A percentile compares a stretch with the other conserved stretches of the same genome.
These are phyloP conservation scores for Candida taoyuanica DNA, from an alignment of 805 yeast genomes.

Conservation along the genomic window DNA sequence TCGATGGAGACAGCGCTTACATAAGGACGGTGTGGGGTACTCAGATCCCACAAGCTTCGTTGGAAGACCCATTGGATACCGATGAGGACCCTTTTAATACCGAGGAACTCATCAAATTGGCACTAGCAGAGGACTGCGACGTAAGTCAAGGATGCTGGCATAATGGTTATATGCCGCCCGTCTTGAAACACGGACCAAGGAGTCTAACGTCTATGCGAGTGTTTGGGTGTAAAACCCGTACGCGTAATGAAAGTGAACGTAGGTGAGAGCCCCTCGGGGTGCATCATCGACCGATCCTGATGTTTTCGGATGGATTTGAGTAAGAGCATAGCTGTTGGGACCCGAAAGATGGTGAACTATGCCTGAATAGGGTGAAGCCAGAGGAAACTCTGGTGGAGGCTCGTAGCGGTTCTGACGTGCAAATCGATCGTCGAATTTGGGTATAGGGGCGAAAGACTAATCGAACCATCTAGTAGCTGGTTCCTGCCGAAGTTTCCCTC, in stretches of 20 bases:
- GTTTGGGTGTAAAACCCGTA: neutral
- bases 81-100: slow-evolving; percentile 26
- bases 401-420: neutral
- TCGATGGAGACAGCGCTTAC: slow-evolving; percentile 18
- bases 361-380: slow-evolving; percentile 1
- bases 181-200: neutral
- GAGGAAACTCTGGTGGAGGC: neutral
- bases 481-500: neutral
- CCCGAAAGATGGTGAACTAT: slow-evolving; percentile 5
- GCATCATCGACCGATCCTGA: slow-evolving; percentile 5
- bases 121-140: slow-evolving; percentile 2
- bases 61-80: slow-evolving; percentile 28
- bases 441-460: neutral
- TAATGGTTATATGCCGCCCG: neutral
- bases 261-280: slow-evolving; percentile 3
- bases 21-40: slow-evolving; percentile 79
- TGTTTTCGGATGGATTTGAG: slow-evolving; percentile 4
- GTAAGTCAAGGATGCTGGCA: neutral
- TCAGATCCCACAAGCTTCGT: slow-evolving; percentile 27
- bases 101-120: slow-evolving; percentile 13
- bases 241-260: neutral
- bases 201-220: neutral
- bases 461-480: neutral
- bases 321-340: slow-evolving; percentile 5
- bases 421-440: neutral